Conservation (phyloP, 495 filamentous ascomycete genomes). For the Penicillium pulvis region DNA sequence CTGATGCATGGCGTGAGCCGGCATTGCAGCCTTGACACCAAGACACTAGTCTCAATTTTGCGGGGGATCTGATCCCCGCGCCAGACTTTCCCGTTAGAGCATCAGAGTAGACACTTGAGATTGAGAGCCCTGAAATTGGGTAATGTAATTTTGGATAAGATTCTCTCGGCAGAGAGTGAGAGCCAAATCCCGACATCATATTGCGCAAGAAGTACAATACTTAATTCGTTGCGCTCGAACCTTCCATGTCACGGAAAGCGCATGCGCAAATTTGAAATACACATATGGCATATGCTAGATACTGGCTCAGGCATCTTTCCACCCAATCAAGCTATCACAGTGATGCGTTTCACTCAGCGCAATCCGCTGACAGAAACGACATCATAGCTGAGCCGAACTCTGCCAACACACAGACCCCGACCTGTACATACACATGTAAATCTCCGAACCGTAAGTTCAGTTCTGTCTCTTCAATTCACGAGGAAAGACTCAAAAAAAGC, state of each 20-base stretch:
- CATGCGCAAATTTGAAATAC: not conserved
- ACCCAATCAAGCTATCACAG: not conserved
- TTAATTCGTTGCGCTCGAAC: not conserved
- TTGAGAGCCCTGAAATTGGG: not conserved
- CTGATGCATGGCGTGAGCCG: conserved; percentile 8
- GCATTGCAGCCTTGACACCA: not conserved
- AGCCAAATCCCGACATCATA: not conserved
- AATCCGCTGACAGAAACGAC: too few relatives aligned
- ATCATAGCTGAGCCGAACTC: not conserved
- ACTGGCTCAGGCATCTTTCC: not conserved
- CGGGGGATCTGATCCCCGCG: conserved; percentile 5
- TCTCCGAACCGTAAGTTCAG: not conserved
- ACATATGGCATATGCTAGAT: not conserved
- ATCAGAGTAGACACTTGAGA: not conserved
- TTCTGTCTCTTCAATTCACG: not conserved
- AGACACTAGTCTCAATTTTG: conserved; percentile 5
- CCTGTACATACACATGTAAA: not conserved
- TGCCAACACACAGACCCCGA: not conserved
- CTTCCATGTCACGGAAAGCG: too few relatives aligned
- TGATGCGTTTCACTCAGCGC: not conserved
- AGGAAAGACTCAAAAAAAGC: not conserved
- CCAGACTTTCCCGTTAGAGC: conserved; percentile 1
- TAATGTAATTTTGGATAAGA: not conserved
- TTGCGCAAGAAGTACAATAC: not conserved
- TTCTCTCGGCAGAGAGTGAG: not conserved